Evolutionary conservation across 768 basidiomycete species (phyloP), one percentile per base, ranked within the genome.

Genomic region (Lactarius evosmus): DNA sequence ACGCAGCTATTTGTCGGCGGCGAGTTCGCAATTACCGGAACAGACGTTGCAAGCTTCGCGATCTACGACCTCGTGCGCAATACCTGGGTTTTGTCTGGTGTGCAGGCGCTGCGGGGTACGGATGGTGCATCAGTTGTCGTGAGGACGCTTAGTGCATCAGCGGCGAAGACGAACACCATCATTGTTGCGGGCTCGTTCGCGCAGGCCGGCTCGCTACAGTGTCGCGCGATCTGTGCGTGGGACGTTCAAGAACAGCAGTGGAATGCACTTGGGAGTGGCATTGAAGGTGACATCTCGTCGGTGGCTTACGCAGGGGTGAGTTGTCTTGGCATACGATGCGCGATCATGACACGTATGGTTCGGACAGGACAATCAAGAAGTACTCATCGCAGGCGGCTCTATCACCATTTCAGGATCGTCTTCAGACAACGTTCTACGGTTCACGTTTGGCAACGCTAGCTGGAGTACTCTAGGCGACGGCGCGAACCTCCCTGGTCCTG

Each of bases 141-240:
- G 62, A 84, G 89, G 49, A 88, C 87, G 1, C 81, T 98, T 67
- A 82, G 83, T 2, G 77, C 80, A 60, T 83, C 92, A 0, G 71
- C 82, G 1, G 81, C 86, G 14, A 82, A 86, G 69, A 69, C 82
- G 29, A 81, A 85, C 53, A 79, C 79, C 2, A 72, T 98, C 58
- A 78, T 97, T 54, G 88, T 97, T 12, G 94, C 90, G 2, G 96
- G 96, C n/a, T 85, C 88, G 2, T 98, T 99, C 67, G 74, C 84
- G 0, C 82, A 85, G 46, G 93, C 90, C 2, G 95, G 93, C 8
- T 82, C 86, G 0, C 75, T 90, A 17, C 73, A 76, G 1, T 98
- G 96, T 74, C 82, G 83, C 41, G 86, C 83, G 2, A 85, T 98
- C 46, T 99, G 96, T 72, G 75, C 83, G 22, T 87, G 90, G 70